Evolutionary conservation across 2,329 filamentous ascomycete genomes (phyloP), one percentile per base, ranked within the genome.

Genomic region (Catunica adiposa): DNA sequence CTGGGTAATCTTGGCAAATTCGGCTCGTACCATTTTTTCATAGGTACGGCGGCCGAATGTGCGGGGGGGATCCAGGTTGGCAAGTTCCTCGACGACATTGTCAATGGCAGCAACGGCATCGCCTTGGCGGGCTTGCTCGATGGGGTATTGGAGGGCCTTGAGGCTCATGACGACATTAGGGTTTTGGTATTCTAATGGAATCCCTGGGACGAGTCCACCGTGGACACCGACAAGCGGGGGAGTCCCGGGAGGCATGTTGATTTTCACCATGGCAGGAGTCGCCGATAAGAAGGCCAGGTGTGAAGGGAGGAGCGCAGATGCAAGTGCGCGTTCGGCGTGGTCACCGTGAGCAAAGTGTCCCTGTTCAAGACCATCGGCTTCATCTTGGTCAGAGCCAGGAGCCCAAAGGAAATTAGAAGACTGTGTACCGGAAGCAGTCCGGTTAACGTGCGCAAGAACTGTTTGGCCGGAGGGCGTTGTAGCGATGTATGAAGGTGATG

Each of bases 151-250:
- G 55, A 95, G 77, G 5, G 82, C 86, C 56, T 89, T 81, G 86
- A 98, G 94, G 65, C 88, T 92, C 89, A 96, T 96, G 42, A 86
- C 84, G 53, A 84, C 82, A 66, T 79, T 82, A 0, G 89, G 84
- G 66, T 96, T 76, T 62, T 83, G 90, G 53, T 76, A 71, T 48
- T 82, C 73, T 14, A 94, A 72, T 0, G 77, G 67, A 0, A 94
- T 70, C 3, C 82, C 84, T 0, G 90, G 87, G 0, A 92, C 82
- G 1, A 97, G 74, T 0, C 92, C 92, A 0, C 80, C 90, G 69
- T 97, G 92, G 5, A 89, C 90, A 3, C 94, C 73, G 57, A 82
- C 74, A 37, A 82, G 77, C 66, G 65, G 62, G 26, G 60, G 59
- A 53, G 59, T 71, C 22, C 38, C 38, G 40, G 15, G 23, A 29